These are phyloP conservation scores for Penicillium silybi DNA, from an alignment of 495 filamentous ascomycete genomes.

Conservation along the genomic window DNA sequence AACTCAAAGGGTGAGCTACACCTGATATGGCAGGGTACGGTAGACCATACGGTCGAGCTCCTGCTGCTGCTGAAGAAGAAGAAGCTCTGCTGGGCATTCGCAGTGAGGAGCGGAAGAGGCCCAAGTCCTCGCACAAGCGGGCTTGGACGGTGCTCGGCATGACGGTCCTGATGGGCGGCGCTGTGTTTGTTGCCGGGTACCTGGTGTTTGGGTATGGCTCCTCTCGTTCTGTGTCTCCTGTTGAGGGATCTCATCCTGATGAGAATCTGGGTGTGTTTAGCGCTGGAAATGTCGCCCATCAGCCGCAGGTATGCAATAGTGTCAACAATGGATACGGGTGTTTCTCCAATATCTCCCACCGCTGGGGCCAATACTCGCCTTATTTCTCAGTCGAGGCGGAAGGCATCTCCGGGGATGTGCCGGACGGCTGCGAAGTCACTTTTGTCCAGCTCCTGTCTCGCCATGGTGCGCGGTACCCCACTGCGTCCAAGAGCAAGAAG, in stretches of 20 bases:
- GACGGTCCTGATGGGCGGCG: background rate
- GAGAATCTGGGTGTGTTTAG: background rate
- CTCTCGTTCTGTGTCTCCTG: background rate
- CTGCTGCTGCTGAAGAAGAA: background rate
- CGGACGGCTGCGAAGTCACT: conserved; percentile 61
- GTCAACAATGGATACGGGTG: conserved; percentile 62
- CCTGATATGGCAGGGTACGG: conserved; percentile 1
- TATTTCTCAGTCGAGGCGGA: conserved; percentile 66
- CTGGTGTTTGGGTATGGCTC: conserved; percentile 12
- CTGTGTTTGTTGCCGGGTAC: background rate
- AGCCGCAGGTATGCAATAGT: conserved; percentile 48
- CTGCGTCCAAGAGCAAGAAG: conserved; percentile 50
- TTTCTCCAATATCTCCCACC: conserved; percentile 55
- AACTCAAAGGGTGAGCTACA: background rate
- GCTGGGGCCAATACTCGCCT: conserved; percentile 85
- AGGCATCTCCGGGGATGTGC: conserved; percentile 51
- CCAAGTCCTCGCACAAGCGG: background rate
- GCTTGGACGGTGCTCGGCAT: background rate
- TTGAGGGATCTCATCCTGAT: conserved; percentile 3
- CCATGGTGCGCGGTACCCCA: conserved; percentile 82
- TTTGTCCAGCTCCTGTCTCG: conserved; percentile 77
- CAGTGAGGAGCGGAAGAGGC: background rate
- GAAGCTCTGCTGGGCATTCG: conserved; percentile 8
- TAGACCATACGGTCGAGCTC: background rate
- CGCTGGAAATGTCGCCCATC: background rate